Evolutionary conservation across 306 rosid genomes (phyloP).

Genomic region (Senna siamea): DNA sequence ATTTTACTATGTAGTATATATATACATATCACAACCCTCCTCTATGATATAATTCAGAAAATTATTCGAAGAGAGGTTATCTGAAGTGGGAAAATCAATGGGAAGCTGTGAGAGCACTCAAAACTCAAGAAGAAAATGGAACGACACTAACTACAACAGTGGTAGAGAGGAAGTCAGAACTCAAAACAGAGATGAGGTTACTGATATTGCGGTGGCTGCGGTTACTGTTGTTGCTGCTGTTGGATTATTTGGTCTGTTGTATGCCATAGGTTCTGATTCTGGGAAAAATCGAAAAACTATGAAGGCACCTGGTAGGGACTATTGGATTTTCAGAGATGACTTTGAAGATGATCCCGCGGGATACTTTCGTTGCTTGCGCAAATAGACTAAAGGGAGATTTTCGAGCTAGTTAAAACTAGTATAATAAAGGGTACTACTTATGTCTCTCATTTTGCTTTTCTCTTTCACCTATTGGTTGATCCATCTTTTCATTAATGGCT

Average conservation of each 20-base stretch:
- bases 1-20: too few relatives aligned
- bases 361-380: constrained; percentile 39
- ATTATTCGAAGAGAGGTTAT: background rate
- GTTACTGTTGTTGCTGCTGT: background rate
- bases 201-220: background rate
- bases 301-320: constrained; percentile 40
- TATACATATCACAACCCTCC: background rate
- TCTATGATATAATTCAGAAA: too few relatives aligned
- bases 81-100: background rate
- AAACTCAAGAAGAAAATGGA: background rate
- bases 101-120: background rate
- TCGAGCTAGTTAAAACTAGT: too few relatives aligned
- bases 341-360: constrained; percentile 34
- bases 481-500: too few relatives aligned
- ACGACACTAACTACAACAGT: background rate
- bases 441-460: too few relatives aligned
- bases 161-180: background rate
- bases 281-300: constrained; percentile 14
- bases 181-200: background rate
- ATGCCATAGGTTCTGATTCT: background rate
- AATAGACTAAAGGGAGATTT: too few relatives aligned
- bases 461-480: too few relatives aligned
- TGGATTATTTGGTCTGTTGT: background rate
- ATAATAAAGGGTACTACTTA: too few relatives aligned
- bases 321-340: constrained; percentile 13